These are phyloP conservation scores for Viola pubescens DNA, from an alignment of 441 rosid species.

Conservation along the genomic window DNA sequence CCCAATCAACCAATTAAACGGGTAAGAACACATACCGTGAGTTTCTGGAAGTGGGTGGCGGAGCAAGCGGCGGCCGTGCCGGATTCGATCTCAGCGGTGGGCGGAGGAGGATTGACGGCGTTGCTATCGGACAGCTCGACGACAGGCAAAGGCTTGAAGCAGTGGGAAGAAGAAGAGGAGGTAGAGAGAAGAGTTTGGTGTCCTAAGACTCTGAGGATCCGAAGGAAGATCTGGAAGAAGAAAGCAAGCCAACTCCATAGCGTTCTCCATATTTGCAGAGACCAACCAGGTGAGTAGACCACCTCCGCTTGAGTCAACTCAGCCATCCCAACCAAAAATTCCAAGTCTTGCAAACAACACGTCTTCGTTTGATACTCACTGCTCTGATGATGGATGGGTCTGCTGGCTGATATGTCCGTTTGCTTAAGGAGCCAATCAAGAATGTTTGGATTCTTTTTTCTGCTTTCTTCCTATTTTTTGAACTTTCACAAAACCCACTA, in stretches of 20 bases:
- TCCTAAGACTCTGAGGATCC: constrained; percentile 59
- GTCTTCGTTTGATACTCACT: too few species aligned
- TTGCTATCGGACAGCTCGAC: constrained; percentile 39
- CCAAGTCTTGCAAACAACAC: too few species aligned
- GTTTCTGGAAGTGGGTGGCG: constrained; percentile 30
- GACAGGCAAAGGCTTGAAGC: constrained; percentile 63
- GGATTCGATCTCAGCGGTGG: constrained; percentile 41
- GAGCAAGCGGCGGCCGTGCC: constrained; percentile 14
- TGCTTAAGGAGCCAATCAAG: too few species aligned
- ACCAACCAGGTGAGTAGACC: constrained; percentile 42
- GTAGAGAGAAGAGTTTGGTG: constrained; percentile 56
- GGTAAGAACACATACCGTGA: constrained; percentile 39
- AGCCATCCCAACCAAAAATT: constrained; percentile 35
- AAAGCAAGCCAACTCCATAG: constrained; percentile 67
- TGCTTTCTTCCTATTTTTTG: too few species aligned
- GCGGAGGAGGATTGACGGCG: constrained; percentile 22
- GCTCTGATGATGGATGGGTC: too few species aligned
- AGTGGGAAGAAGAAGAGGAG: constrained; percentile 40
- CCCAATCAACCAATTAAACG: not conserved
- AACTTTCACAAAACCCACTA: too few species aligned
- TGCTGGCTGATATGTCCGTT: too few species aligned
- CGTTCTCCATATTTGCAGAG: constrained; percentile 57
- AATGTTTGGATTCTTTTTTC: too few species aligned
- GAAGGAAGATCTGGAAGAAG: constrained; percentile 71
- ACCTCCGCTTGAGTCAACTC: constrained; percentile 88